Evolutionary conservation across 148 eudicot genomes (phyloP).

Genomic region (Limonium bicolor): DNA sequence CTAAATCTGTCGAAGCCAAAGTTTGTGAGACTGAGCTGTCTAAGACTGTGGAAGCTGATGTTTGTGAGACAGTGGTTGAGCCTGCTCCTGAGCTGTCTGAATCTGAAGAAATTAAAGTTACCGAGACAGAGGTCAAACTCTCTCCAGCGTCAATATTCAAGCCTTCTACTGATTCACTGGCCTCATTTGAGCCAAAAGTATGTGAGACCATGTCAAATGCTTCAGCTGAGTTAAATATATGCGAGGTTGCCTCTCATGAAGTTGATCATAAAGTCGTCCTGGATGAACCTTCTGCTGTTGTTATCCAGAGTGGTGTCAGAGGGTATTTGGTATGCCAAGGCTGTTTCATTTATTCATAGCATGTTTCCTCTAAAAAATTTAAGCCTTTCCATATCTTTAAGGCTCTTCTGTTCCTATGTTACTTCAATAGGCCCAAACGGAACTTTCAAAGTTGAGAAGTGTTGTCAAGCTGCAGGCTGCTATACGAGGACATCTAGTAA

Average conservation of each 20-base stretch:
- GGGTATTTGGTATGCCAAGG: slow-evolving; percentile 40
- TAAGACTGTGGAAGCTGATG: slow-evolving; percentile 1
- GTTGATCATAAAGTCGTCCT: slow-evolving; percentile 17
- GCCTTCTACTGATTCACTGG: slow-evolving; percentile 2
- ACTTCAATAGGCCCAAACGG: slow-evolving; percentile 45
- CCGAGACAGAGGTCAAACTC: background rate
- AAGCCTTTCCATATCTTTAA: background rate
- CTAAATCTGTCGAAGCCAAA: slow-evolving; percentile 5
- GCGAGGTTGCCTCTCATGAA: too few relatives aligned
- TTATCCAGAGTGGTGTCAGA: slow-evolving; percentile 60
- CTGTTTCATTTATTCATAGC: background rate
- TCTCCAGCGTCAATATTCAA: background rate
- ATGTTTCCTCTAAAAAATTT: background rate
- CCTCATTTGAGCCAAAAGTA: slow-evolving; percentile 9
- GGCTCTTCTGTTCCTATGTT: background rate
- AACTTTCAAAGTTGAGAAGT: slow-evolving; percentile 35
- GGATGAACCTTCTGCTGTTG: slow-evolving; percentile 34
- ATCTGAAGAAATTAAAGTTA: background rate
- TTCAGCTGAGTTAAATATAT: too few relatives aligned
- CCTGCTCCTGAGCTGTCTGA: background rate
- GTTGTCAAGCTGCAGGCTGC: slow-evolving; percentile 77
- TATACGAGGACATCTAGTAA: slow-evolving; percentile 71
- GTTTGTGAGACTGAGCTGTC: background rate
- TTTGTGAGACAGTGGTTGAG: background rate
- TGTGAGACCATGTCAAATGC: slow-evolving; percentile 15